Base-by-base conservation (phyloP, 805 yeast species). In the Dipodascus geniculatus region DNA sequence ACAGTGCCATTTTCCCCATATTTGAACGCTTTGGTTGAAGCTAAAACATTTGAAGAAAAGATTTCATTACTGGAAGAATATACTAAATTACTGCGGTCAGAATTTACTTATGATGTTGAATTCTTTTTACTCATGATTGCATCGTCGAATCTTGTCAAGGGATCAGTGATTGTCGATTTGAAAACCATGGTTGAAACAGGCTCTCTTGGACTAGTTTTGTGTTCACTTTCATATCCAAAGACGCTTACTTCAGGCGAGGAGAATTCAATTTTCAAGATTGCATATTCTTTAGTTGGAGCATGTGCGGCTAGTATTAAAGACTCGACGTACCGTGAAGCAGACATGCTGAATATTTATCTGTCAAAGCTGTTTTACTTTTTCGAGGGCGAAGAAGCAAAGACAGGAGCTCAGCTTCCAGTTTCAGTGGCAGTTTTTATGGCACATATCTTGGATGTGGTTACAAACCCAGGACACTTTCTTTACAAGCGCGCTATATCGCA, bases 401-500 rank as follows among this genome's bases (percentile, higher is more conserved):
- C 51, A 3, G 51, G 28, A 2, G 48, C 48, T 8, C 47, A 48
- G 1, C 50, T 76, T 3, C 61, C 81, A 0, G 75, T 82, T 2
- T 57, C 83, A 17, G 70, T 82, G n/a, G 77, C 84, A 68, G 68
- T 73, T 17, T 63, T 80, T 53, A 66, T 82, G 42, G 76, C 87
- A 0, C 74, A 77, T 51, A 64, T 88, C 42, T 68, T 80, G 2
- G 77, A 79, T 2, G 71, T 87, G 1, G 64, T 87, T 55, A 65
- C 74, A 3, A 80, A 82, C 56, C 96, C 97, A 0, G 79, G 82
- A 0, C 91, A 87, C 57, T 76, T 74, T 60, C 65, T 91, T 20
- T 86, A 83, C 65, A 96, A 89, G 57, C 79, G 80, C 58, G 79
- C 80, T 0, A 79, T 74, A 60, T n/a, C 20, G 20, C 76, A 83